phyloP scores from a whole-genome alignment of 2,329 filamentous ascomycete species.

The Furcasterigmium furcatum region DNA sequence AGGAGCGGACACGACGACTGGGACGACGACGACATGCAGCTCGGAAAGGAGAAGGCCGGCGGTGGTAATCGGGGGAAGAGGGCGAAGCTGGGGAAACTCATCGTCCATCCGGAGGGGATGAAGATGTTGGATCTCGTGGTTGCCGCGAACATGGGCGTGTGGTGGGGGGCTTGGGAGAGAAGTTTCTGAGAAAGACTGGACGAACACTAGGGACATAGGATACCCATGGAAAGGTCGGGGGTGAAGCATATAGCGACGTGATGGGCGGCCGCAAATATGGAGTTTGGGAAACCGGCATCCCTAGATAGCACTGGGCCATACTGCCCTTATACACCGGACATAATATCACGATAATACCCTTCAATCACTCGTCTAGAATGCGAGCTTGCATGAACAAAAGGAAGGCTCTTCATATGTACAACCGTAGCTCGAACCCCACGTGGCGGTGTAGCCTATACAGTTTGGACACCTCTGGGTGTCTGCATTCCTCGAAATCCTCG shows the following conservation, averaged over 20 bases:
- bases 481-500: no score
- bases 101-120: slow-evolving; percentile 82
- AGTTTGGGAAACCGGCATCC: no score
- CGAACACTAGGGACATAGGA: background rate
- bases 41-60: slow-evolving; percentile 81
- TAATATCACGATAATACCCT: background rate
- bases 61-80: slow-evolving; percentile 82
- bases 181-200: slow-evolving; percentile 30
- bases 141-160: slow-evolving; percentile 86
- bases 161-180: slow-evolving; percentile 85
- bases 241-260: background rate
- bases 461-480: background rate
- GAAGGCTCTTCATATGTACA: slow-evolving; percentile 1
- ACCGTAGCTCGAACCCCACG: background rate
- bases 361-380: background rate
- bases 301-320: no score
- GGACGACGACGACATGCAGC: slow-evolving; percentile 50
- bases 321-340: no score
- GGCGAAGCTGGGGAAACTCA: slow-evolving; percentile 90
- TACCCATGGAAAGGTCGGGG: background rate
- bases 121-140: slow-evolving; percentile 96
- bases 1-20: slow-evolving; percentile 21
- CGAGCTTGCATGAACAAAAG: background rate
- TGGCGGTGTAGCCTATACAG: background rate
- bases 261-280: background rate